Conservation (phyloP, 768 basidiomycete species). For the Lentinula raphanica region DNA sequence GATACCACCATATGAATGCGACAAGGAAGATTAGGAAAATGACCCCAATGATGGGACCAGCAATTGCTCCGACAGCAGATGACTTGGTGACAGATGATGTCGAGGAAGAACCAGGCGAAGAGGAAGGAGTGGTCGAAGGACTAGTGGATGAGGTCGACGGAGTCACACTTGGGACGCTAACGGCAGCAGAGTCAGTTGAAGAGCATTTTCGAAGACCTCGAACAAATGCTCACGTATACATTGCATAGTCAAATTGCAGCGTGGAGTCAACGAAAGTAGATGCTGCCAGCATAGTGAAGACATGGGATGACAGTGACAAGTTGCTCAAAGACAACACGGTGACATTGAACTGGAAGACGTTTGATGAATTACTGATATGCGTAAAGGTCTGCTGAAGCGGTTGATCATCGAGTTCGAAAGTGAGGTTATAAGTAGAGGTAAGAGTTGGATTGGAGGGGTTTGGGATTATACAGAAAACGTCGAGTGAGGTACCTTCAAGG, state of each 20-base stretch:
- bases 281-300: background rate
- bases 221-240: slow-evolving; percentile 2
- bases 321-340: background rate
- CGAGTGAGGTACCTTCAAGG: background rate
- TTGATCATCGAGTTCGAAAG: background rate
- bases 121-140: background rate
- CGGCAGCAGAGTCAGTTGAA: background rate
- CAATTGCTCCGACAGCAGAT: background rate
- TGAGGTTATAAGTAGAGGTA: slow-evolving; percentile 6
- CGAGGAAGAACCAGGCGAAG: too few species aligned
- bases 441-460: slow-evolving; percentile 5
- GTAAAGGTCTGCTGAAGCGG: background rate
- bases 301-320: background rate
- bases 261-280: slow-evolving; percentile 3
- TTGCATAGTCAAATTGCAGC: slow-evolving; percentile 6
- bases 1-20: background rate
- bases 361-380: background rate
- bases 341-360: background rate
- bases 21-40: background rate
- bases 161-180: background rate
- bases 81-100: background rate
- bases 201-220: background rate
- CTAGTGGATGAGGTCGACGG: background rate
- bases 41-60: background rate
- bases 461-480: slow-evolving; percentile 8